Conservation (phyloP, 495 filamentous ascomycete genomes). For the Lophiotrema nucula region DNA sequence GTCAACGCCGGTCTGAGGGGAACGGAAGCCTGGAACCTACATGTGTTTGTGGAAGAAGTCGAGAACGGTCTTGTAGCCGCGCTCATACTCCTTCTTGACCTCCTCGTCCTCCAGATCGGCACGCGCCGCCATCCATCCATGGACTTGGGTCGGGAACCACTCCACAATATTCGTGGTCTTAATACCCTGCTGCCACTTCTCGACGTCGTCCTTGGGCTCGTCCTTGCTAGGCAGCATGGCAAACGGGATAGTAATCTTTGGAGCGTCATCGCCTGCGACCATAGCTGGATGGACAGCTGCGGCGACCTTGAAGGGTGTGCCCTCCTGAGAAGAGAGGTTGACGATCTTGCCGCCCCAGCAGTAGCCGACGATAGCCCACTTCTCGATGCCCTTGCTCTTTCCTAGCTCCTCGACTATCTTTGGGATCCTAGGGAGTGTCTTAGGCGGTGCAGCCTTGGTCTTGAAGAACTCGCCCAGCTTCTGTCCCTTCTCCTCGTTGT, state of each 20-base stretch:
- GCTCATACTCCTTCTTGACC: conserved; percentile 72
- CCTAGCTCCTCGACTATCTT: conserved; percentile 58
- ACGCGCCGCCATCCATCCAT: conserved; percentile 89
- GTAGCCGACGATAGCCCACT: conserved; percentile 85
- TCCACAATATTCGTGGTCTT: conserved; percentile 70
- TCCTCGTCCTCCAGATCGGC: conserved; percentile 63
- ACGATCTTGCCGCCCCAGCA: conserved; percentile 79
- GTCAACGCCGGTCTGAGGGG: background rate
- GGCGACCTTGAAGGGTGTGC: conserved; percentile 65
- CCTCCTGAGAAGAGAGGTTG: conserved; percentile 58
- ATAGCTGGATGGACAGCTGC: conserved; percentile 82
- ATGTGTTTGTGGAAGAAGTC: conserved; percentile 75
- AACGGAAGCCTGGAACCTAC: conserved; percentile 46
- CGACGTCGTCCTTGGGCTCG: conserved; percentile 64
- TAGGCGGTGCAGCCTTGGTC: conserved; percentile 62
- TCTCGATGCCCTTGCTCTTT: conserved; percentile 60
- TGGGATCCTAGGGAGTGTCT: conserved; percentile 63
- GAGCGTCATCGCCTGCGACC: conserved; percentile 57
- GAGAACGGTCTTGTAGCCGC: conserved; percentile 72
- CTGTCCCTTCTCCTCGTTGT: conserved; percentile 64
- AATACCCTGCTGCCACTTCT: conserved; percentile 67
- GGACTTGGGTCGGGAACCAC: conserved; percentile 77
- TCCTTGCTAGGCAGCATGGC: conserved; percentile 45
- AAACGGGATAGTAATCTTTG: conserved; percentile 37
- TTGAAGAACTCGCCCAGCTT: conserved; percentile 75